Evolutionary conservation across 2,329 filamentous ascomycete genomes (phyloP).

Genomic region (Lasiodiplodia gonubiensis): DNA sequence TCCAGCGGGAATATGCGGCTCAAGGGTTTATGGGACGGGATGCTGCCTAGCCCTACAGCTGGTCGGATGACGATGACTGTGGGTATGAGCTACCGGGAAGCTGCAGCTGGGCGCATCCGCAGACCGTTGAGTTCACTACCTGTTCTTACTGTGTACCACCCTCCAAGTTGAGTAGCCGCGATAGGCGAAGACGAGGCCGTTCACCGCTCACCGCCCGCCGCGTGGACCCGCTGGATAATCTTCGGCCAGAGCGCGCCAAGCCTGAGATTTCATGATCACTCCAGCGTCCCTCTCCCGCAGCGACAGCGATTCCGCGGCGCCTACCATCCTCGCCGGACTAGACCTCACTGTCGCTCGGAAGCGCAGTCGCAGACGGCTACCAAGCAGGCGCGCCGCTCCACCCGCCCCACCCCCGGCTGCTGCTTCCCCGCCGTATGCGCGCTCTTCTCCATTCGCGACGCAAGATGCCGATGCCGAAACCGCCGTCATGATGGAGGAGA

Average conservation of each 20-base stretch:
- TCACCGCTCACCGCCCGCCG: constrained; percentile 16
- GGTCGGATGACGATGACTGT: constrained; percentile 21
- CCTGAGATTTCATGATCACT: constrained; percentile 25
- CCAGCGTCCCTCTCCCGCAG: constrained; percentile 18
- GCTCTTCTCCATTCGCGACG: constrained; percentile 24
- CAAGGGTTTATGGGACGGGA: not conserved
- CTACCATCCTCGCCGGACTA: constrained; percentile 3
- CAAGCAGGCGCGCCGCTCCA: not conserved
- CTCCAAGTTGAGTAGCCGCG: not conserved
- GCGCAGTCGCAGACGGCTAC: constrained; percentile 8
- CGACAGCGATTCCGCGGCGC: constrained; percentile 16
- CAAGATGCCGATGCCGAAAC: constrained; percentile 30
- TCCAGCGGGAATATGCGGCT: not conserved
- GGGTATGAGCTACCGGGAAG: too few species aligned
- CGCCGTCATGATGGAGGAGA: constrained; percentile 29
- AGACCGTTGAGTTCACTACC: not conserved
- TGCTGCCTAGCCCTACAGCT: not conserved
- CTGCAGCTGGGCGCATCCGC: not conserved
- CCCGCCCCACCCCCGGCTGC: not conserved
- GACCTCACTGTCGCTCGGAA: constrained; percentile 3
- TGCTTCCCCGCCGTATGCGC: constrained; percentile 22
- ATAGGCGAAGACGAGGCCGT: not conserved
- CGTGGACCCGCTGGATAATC: constrained; percentile 9
- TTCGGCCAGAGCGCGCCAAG: constrained; percentile 13
- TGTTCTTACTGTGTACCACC: not conserved